Base-by-base conservation (phyloP, 768 basidiomycete genomes). In the Mrakia hoshinonis region DNA sequence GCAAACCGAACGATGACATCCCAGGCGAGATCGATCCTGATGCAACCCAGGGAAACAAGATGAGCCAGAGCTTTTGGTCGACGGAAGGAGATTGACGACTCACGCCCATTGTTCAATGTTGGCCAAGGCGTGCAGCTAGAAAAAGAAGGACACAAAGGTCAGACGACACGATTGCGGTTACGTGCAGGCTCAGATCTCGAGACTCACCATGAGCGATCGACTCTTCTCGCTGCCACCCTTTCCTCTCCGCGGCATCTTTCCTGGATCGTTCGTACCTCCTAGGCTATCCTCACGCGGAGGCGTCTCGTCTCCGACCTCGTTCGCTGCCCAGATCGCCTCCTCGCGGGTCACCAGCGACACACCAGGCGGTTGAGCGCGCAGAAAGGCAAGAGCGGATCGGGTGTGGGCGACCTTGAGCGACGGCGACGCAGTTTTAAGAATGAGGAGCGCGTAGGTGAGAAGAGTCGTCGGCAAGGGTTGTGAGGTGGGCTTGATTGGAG, bases 31-130 rank as follows among this genome's bases (percentile, higher is more conserved):
- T 91, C 89, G 55, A 89, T 89, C 24, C 24, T 62, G 46, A 3
- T 9, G 12, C 47, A 31, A 6, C 10, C 29, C 31, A 36, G 29
- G 12, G 12, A n/a, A 36, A 4, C 34, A 31, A 52, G 11, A 39
- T 26, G 20, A 22, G 24, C 12, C 26, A 31, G 24, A 46, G 38
- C 39, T 20, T 20, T 20, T 0, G 38, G n/a, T 12, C 46, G 29
- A 31, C 43, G 31, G 15, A 31, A 3, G 4, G 13, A 20, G n/a
- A 22, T 6, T 9, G 6, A 36, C 12, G 24, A 86, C 88, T 84
- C 74, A 89, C 85, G 91, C 91, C 88, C 89, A 92, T 78, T 90
- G 90, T 75, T 91, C 90, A 66, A 92, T 90, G 76, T 90, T 90
- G 0, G 90, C 90, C 1, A 91, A 79, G 1, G 90, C 88, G 48